These are phyloP conservation scores for Lasiosphaeria ovina DNA, from an alignment of 495 filamentous ascomycete species.

Conservation along the genomic window DNA sequence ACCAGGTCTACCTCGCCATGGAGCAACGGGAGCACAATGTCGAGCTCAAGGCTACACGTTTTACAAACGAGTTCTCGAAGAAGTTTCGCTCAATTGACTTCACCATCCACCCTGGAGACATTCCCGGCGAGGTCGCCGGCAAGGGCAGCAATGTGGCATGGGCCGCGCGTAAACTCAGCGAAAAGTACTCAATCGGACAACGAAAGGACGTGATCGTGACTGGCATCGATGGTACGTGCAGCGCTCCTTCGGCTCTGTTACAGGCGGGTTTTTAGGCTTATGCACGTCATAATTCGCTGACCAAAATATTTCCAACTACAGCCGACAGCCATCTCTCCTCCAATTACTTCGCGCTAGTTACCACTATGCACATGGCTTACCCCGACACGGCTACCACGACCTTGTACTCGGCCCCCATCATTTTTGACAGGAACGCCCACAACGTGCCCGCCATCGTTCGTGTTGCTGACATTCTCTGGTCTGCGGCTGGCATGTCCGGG, in stretches of 20 bases:
- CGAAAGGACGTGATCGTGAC: constrained; percentile 63
- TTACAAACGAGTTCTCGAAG: constrained; percentile 55
- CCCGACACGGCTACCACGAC: constrained; percentile 55
- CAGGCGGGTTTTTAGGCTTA: constrained; percentile 9
- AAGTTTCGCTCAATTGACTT: constrained; percentile 59
- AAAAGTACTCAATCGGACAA: constrained; percentile 49
- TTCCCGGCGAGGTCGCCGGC: constrained; percentile 61
- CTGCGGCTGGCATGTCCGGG: constrained; percentile 63
- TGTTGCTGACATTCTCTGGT: constrained; percentile 66
- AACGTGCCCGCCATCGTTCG: constrained; percentile 63
- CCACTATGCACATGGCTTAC: constrained; percentile 54
- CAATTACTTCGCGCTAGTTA: constrained; percentile 63
- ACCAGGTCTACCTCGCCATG: constrained; percentile 69
- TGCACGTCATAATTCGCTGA: constrained; percentile 29
- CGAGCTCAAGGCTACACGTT: constrained; percentile 51
- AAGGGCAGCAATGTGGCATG: constrained; percentile 69
- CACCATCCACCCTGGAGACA: constrained; percentile 60
- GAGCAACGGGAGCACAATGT: constrained; percentile 57
- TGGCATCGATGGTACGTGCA: constrained; percentile 63
- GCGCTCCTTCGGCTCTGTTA: not conserved
- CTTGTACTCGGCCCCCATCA: constrained; percentile 65
- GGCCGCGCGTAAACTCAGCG: constrained; percentile 60
- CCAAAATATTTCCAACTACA: constrained; percentile 33
- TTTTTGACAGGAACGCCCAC: constrained; percentile 70
- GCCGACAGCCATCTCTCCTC: constrained; percentile 66